Base-by-base conservation (phyloP, 1,284 basidiomycete genomes). In the Melampsora medusae region DNA sequence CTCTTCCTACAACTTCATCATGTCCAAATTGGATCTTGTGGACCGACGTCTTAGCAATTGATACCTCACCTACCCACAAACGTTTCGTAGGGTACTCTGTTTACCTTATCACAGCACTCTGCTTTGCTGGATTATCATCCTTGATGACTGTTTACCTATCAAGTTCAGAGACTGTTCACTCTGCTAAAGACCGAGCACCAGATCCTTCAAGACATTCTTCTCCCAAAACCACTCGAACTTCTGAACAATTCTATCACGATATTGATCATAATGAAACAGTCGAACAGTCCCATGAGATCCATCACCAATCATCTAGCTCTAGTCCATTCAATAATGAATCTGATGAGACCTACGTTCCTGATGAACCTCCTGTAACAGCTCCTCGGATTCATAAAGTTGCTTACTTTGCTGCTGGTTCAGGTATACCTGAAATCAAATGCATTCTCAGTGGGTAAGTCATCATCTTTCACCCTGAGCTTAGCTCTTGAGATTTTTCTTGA, bases 401-500 rank as follows among this genome's bases (percentile, higher is more conserved):
- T 68, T 79, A 79, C 77, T 79, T 91, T 89, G 96, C 95, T 16
- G 92, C 93, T 35, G 96, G 96, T 16, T 93, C 92, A 81, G 96
- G 96, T 78, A 96, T 98, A 76, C 94, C 95, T 0, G 96, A 98
- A 83, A 91, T 98, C 83, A 99, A 98, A 84, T 95, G 93, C 0
- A 97, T 98, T 77, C 86, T 99, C 50, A 94, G 92, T 77, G 93
- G 91, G 88, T 79, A 60, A 83, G 77, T 42, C 42, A 10, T n/a
- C 19, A 16, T 22, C 28, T 28, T 22, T 19, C 4, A 48, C 7
- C 60, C 38, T 42, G 5, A 69, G 28, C 33, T 17, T 33, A 28
- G 16, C 42, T 33, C 53, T 42, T 42, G 10, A 12, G 12, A 10
- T 42, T 10, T 10, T 48, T 12, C 7, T 17, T 67, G 1, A 12